Evolutionary conservation across 345 rosid species (phyloP).

Genomic region (Clarkia xantiana): DNA sequence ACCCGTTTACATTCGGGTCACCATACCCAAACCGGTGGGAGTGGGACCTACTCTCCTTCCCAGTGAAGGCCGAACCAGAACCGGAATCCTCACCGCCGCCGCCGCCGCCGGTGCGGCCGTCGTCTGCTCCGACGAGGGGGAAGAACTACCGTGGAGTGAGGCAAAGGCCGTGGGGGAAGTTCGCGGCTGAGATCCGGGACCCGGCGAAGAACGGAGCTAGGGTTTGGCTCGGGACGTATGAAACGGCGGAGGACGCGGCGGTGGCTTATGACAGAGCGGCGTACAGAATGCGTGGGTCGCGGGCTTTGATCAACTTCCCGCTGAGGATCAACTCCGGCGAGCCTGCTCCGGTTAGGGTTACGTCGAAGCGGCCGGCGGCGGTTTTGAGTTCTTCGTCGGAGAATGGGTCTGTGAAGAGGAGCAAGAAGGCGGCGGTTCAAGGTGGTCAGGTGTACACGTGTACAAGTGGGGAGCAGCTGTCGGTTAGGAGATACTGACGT

Average conservation of each 20-base stretch:
- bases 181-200: conserved; percentile 17
- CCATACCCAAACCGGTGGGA: not conserved
- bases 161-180: conserved; percentile 18
- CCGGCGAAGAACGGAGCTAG: conserved; percentile 13
- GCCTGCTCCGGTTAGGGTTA: conserved; percentile 80
- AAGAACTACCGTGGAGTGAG: conserved; percentile 14
- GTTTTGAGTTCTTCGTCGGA: conserved; percentile 21
- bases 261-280: conserved; percentile 15
- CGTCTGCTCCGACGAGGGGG: conserved; percentile 12
- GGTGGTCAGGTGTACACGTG: conserved; percentile 9
- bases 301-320: conserved; percentile 12
- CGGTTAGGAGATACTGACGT: conserved; percentile 13
- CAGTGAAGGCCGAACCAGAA: conserved; percentile 22
- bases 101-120: not conserved
- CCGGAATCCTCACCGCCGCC: not conserved
- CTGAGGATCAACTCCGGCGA: conserved; percentile 10
- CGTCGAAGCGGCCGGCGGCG: conserved; percentile 45
- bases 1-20: conserved; percentile 2
- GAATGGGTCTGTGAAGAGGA: conserved; percentile 35
- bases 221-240: conserved; percentile 16
- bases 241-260: conserved; percentile 13
- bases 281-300: conserved; percentile 11
- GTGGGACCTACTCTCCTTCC: too few relatives aligned
- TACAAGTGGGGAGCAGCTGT: conserved; percentile 20
- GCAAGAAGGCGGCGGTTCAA: conserved; percentile 22